These are phyloP conservation scores for Globisporangium viniferum DNA, from an alignment of 352 stramenopile species.

Conservation along the genomic window DNA sequence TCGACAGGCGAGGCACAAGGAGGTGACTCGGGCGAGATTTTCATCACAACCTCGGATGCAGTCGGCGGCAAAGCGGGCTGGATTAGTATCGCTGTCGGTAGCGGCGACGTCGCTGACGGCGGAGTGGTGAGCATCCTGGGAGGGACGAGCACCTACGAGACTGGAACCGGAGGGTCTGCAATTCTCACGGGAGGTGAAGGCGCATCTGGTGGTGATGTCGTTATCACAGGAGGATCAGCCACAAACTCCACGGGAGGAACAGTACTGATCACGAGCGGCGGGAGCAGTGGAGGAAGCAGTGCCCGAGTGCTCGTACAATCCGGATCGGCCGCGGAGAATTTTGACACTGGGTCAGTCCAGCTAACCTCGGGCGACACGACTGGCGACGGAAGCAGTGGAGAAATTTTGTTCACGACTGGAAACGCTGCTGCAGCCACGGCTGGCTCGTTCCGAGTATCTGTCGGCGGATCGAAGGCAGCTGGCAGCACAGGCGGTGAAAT, in stretches of 20 bases:
- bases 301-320: conserved; percentile 23
- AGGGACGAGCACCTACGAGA: conserved; percentile 23
- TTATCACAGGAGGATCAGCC: conserved; percentile 21
- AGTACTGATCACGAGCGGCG: conserved; percentile 22
- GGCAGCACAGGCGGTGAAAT: conserved; percentile 26
- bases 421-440: conserved; percentile 20
- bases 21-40: conserved; percentile 27
- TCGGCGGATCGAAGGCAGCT: conserved; percentile 27
- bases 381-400: conserved; percentile 36
- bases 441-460: conserved; percentile 35
- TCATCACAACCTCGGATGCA: conserved; percentile 25
- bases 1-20: conserved; percentile 13
- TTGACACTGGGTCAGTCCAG: conserved; percentile 29
- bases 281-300: conserved; percentile 16
- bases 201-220: conserved; percentile 23
- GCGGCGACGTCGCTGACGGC: conserved; percentile 13
- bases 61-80: conserved; percentile 20
- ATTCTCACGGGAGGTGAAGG: conserved; percentile 27
- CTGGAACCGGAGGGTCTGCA: conserved; percentile 29
- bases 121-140: conserved; percentile 21
- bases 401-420: conserved; percentile 35
- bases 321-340: conserved; percentile 19
- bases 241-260: conserved; percentile 20
- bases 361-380: conserved; percentile 23
- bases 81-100: conserved; percentile 30